Percentiles rank a stretch among this genome's conserved stretches.
Conservation (phyloP, 371 early-diverging fungal species). For the Batkoa obscura region DNA sequence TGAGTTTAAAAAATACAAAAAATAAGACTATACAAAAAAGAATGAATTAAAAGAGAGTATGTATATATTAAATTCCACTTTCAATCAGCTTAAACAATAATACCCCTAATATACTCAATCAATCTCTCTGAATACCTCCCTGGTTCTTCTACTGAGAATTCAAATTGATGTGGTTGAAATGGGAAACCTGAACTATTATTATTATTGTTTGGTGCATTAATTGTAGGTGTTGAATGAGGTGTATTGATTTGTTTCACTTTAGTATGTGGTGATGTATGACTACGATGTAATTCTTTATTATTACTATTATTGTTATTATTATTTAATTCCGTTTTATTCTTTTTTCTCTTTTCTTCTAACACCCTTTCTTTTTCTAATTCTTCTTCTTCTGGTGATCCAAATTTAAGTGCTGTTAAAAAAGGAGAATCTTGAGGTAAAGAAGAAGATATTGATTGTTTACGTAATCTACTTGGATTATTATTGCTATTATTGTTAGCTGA, state of each 20-base stretch:
- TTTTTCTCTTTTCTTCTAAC: neutral
- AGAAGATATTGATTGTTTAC: neutral
- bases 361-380: neutral
- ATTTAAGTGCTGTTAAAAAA: neutral
- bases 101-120: slow-evolving; percentile 20
- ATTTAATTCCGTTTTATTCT: neutral
- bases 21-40: too few relatives aligned
- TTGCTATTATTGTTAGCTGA: neutral
- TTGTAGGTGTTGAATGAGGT: neutral
- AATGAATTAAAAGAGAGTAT: too few relatives aligned
- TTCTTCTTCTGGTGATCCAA: neutral
- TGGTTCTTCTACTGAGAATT: slow-evolving; percentile 35
- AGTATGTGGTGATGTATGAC: neutral
- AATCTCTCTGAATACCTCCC: slow-evolving; percentile 30
- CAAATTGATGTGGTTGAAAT: slow-evolving; percentile 9
- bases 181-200: neutral
- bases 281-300: slow-evolving; percentile 5
- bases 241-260: neutral
- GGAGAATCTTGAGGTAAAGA: neutral
- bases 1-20: too few relatives aligned
- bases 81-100: slow-evolving; percentile 3
- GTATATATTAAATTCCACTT: too few relatives aligned
- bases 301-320: neutral
- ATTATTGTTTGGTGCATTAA: neutral
- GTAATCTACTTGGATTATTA: neutral